Percentiles rank a stretch among this genome's conserved stretches.
Conservation (phyloP, 2,329 filamentous ascomycete genomes). For the Coniella vitis region DNA sequence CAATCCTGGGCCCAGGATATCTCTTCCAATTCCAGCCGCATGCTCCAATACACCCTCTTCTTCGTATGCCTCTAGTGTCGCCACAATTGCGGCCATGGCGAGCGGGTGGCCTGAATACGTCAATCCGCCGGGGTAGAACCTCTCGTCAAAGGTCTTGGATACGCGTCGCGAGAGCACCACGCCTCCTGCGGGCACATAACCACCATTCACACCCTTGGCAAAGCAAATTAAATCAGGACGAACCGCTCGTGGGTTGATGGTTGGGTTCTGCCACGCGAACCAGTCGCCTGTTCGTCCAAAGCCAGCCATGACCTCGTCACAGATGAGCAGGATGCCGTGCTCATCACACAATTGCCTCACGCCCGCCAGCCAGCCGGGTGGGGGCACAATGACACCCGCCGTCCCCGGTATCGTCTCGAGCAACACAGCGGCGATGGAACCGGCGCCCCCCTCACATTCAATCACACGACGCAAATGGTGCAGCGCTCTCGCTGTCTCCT, state of each 20-base stretch:
- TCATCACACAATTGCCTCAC: slow-evolving; percentile 13
- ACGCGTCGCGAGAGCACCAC: slow-evolving; percentile 11
- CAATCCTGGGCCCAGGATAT: slow-evolving; percentile 12
- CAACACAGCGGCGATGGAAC: slow-evolving; percentile 8
- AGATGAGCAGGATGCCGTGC: slow-evolving; percentile 14
- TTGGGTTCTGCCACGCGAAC: slow-evolving; percentile 15
- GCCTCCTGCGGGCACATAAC: slow-evolving; percentile 14
- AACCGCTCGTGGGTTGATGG: slow-evolving; percentile 10
- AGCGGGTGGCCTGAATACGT: slow-evolving; percentile 15
- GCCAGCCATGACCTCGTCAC: slow-evolving; percentile 15
- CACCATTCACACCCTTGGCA: slow-evolving; percentile 15
- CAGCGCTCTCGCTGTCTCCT: slow-evolving; percentile 12
- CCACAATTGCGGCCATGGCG: slow-evolving; percentile 15
- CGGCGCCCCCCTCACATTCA: slow-evolving; percentile 13
- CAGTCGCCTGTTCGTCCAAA: slow-evolving; percentile 14
- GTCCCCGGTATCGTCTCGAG: slow-evolving; percentile 13
- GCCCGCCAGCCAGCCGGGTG: slow-evolving; percentile 9
- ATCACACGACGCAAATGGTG: slow-evolving; percentile 14
- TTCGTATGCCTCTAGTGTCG: slow-evolving; percentile 12
- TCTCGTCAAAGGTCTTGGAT: slow-evolving; percentile 11
- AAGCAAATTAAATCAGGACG: slow-evolving; percentile 12
- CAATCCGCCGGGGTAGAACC: slow-evolving; percentile 10
- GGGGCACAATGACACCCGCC: slow-evolving; percentile 13
- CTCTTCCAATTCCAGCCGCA: slow-evolving; percentile 10
- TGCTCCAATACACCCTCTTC: slow-evolving; percentile 10